phyloP scores from a whole-genome alignment of 176 grass and related monocot species.

The Secale cereale region DNA sequence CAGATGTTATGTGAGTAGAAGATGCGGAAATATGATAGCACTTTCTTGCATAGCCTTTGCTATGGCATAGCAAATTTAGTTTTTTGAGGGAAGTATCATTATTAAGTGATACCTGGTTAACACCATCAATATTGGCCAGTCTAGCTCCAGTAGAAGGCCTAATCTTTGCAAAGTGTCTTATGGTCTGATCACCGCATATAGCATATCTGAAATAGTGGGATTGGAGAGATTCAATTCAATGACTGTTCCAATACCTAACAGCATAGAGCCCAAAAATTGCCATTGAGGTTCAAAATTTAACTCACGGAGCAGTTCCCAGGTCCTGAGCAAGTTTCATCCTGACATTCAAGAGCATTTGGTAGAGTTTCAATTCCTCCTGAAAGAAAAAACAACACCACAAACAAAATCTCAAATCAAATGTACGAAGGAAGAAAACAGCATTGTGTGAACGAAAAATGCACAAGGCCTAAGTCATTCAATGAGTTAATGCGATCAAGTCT shows the following conservation, averaged over 20 bases:
- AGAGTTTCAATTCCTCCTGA: slow-evolving; percentile 75
- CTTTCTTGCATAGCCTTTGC: not conserved
- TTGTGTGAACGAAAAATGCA: not conserved
- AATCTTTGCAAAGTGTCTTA: slow-evolving; percentile 75
- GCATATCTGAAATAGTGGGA: slow-evolving; percentile 68
- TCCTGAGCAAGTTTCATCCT: slow-evolving; percentile 77
- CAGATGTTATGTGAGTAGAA: slow-evolving; percentile 4
- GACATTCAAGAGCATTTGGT: slow-evolving; percentile 66
- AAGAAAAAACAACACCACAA: slow-evolving; percentile 21
- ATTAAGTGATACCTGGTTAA: slow-evolving; percentile 73
- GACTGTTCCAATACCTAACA: slow-evolving; percentile 10
- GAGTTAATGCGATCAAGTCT: slow-evolving; percentile 17
- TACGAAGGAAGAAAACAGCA: not conserved
- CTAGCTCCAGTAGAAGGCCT: slow-evolving; percentile 81
- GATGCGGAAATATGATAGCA: not conserved
- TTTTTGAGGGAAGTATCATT: too few relatives aligned
- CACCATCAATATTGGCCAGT: slow-evolving; percentile 85
- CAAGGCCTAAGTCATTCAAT: slow-evolving; percentile 6
- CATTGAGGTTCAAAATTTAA: slow-evolving; percentile 20
- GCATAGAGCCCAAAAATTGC: not conserved
- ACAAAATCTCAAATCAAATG: not conserved
- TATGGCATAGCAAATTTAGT: not conserved
- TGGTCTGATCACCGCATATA: slow-evolving; percentile 92
- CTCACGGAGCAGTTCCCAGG: slow-evolving; percentile 87
- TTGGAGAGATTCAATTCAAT: slow-evolving; percentile 8